These are phyloP conservation scores for Rhynchosporium graminicola DNA, from an alignment of 2,329 filamentous ascomycete species.

Conservation along the genomic window DNA sequence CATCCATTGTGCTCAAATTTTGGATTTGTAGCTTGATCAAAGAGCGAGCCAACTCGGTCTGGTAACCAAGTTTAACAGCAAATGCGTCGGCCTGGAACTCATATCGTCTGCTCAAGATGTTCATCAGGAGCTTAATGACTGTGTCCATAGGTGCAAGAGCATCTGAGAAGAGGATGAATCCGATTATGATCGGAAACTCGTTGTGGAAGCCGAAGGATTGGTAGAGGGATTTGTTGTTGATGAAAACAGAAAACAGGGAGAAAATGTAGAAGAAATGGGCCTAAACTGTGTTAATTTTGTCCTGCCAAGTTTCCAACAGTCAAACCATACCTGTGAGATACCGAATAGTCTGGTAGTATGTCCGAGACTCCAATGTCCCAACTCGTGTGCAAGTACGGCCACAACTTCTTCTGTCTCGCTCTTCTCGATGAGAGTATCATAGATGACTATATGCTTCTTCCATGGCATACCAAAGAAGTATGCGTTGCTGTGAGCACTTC, in stretches of 20 bases:
- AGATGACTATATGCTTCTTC: constrained; percentile 99
- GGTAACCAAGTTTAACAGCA: constrained; percentile 81
- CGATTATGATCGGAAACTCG: constrained; percentile 89
- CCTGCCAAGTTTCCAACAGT: background rate
- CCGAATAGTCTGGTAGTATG: constrained; percentile 91
- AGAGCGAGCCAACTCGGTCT: constrained; percentile 77
- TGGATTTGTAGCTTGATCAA: constrained; percentile 98
- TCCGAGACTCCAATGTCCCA: constrained; percentile 95
- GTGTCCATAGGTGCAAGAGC: constrained; percentile 93
- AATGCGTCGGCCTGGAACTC: constrained; percentile 97
- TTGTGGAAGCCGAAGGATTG: constrained; percentile 84
- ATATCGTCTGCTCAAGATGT: constrained; percentile 89
- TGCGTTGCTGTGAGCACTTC: constrained; percentile 84
- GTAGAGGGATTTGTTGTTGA: constrained; percentile 92
- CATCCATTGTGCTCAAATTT: constrained; percentile 98
- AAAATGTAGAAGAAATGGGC: constrained; percentile 97
- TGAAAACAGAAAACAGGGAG: constrained; percentile 92
- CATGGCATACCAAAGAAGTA: constrained; percentile 98
- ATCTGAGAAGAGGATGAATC: constrained; percentile 96
- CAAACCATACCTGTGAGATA: constrained; percentile 69
- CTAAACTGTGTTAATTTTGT: constrained; percentile 49
- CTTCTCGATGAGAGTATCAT: constrained; percentile 96
- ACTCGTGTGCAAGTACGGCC: constrained; percentile 90
- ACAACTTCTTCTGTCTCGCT: constrained; percentile 89
- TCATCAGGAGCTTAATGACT: constrained; percentile 94